A percentile compares a stretch with the other conserved stretches of the same genome.
These are phyloP conservation scores for Flaveria sonorensis DNA, from an alignment of 129 eudicot species.

Conservation along the genomic window DNA sequence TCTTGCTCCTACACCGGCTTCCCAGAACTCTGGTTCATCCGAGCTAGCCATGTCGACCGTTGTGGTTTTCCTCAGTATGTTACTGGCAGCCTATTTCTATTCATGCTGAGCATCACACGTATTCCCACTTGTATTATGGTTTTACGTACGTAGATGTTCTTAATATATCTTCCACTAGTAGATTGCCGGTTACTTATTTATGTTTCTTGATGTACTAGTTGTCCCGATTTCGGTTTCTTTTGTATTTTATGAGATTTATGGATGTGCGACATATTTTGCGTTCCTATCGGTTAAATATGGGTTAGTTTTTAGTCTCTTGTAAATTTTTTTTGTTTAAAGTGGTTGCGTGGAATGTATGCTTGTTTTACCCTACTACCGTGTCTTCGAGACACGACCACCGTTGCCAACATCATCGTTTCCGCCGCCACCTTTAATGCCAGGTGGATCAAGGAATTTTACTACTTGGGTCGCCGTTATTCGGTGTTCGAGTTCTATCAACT, in stretches of 20 bases:
- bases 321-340: no score
- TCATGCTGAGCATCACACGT: conserved; percentile 15
- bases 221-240: conserved; percentile 1
- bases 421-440: no score
- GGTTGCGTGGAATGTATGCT: no score
- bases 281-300: neutral
- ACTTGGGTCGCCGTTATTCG: no score
- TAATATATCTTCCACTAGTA: conserved; percentile 19
- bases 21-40: conserved; percentile 25
- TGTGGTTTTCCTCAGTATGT: conserved; percentile 20
- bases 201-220: conserved; percentile 22
- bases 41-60: conserved; percentile 12
- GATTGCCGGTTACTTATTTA: conserved; percentile 29
- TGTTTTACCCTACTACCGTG: no score
- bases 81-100: conserved; percentile 20
- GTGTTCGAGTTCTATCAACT: no score
- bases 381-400: no score
- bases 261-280: neutral
- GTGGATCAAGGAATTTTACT: no score
- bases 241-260: conserved; percentile 13
- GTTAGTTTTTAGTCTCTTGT: no score
- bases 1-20: conserved; percentile 35
- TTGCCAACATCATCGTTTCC: no score
- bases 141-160: conserved; percentile 28
- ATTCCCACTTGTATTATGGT: conserved; percentile 13